Evolutionary conservation across 2,329 filamentous ascomycete species (phyloP).

Genomic region (Podosphaera aphanis): DNA sequence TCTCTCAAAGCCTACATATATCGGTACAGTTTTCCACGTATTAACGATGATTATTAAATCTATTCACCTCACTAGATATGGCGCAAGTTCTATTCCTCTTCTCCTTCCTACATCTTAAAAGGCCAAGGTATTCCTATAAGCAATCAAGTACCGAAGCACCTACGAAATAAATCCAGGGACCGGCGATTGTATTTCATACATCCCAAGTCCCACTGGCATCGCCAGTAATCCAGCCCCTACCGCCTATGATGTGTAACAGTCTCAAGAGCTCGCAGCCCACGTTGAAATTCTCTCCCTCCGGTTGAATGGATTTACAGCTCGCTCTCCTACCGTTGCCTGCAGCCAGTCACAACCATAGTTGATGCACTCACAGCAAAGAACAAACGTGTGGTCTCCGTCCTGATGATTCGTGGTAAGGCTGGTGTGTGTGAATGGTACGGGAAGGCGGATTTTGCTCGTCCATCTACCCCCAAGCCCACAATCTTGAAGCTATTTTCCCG

Average conservation of each 20-base stretch:
- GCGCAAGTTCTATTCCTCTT: slow-evolving; percentile 28
- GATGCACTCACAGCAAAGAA: slow-evolving; percentile 17
- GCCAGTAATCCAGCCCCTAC: slow-evolving; percentile 72
- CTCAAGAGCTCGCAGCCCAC: slow-evolving; percentile 48
- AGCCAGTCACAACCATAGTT: slow-evolving; percentile 55
- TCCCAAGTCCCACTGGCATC: slow-evolving; percentile 68
- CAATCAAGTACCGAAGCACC: slow-evolving; percentile 56
- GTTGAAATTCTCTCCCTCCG: slow-evolving; percentile 38
- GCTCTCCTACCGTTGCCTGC: slow-evolving; percentile 69
- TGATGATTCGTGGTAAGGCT: slow-evolving; percentile 29
- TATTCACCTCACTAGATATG: slow-evolving; percentile 54
- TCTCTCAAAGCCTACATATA: too few species aligned
- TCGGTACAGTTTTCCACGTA: background rate
- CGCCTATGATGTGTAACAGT: slow-evolving; percentile 65
- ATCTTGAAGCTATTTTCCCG: slow-evolving; percentile 45
- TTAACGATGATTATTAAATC: slow-evolving; percentile 26
- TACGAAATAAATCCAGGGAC: slow-evolving; percentile 68
- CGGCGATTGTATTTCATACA: slow-evolving; percentile 49
- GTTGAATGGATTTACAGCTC: slow-evolving; percentile 62
- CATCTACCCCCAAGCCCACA: slow-evolving; percentile 42
- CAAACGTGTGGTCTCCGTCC: slow-evolving; percentile 6
- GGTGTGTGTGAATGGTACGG: slow-evolving; percentile 78
- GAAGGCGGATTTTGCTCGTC: slow-evolving; percentile 63
- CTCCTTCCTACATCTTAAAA: slow-evolving; percentile 4
- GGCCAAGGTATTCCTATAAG: slow-evolving; percentile 3